Evolutionary conservation across 2,329 filamentous ascomycete species (phyloP), one percentile per base, ranked within the genome.

Genomic region (Boeremia exigua): DNA sequence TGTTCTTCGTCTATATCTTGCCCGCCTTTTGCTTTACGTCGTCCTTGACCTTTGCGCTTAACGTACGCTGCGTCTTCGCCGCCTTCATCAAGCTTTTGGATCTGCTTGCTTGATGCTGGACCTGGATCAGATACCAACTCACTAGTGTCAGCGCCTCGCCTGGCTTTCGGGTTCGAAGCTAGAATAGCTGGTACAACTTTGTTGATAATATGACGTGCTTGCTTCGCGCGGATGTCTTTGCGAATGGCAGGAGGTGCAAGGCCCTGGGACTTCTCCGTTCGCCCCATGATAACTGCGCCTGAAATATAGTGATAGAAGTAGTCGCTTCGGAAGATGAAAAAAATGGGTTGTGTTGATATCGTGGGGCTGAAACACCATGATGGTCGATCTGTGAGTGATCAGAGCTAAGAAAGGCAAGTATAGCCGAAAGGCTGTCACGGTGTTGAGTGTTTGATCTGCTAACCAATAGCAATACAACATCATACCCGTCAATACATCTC

Each of bases 111-210:
- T 23, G n/a, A 39, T 2, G 32, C 53, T 57, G 63, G 42, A 49
- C 56, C 46, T 36, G 79, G 78, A 51, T 80, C 73, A 43, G 68
- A 67, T 19, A 81, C 74, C 30, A 88, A 72, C 60, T 86, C 80
- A 1, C 82, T 80, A 0, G 75, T 70, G 1, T 85, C 80, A 28
- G 83, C 75, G 1, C 86, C 86, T 39, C 76, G 76, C n/a, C 80
- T 79, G 0, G 86, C 85, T 45, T 84, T 79, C 12, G 83, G 75
- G 60, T 84, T 82, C 2, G 81, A 78, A 0, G 78, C 72, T 2
- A 88, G 73, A 8, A 87, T 73, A 0, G 81, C 75, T 1, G 86
- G 86, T 10, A 88, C 81, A n/a, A 79, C 77, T 63, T 82, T 83
- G 70, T 87, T 86, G 56, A 87, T 71, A 2, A 85, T 86, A 8